Percentiles rank a stretch among this genome's conserved stretches.
Evolutionary conservation across 1,284 basidiomycete genomes (phyloP).

Genomic region (Leccinum cinnamomeum): DNA sequence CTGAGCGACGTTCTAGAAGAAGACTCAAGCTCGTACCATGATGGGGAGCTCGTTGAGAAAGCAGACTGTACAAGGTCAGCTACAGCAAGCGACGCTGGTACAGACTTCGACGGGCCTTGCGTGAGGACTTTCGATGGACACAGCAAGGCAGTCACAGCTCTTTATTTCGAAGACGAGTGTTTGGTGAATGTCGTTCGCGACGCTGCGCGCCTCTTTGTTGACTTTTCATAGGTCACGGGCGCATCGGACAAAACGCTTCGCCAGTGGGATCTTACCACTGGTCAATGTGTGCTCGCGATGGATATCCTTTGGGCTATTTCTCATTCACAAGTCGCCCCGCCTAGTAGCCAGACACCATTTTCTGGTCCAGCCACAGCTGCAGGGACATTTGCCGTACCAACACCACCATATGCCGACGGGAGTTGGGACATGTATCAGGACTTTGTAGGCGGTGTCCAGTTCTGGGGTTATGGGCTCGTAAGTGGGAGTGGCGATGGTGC

Average conservation of each 20-base stretch:
- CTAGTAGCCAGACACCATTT: conserved; percentile 48
- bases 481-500: conserved; percentile 97
- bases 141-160: conserved; percentile 85
- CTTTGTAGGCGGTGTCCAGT: conserved; percentile 96
- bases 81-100: conserved; percentile 31
- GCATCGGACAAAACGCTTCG: conserved; percentile 98
- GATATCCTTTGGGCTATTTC: conserved; percentile 99
- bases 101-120: conserved; percentile 55
- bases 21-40: conserved; percentile 39
- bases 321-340: conserved; percentile 67
- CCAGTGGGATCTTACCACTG: conserved; percentile 97
- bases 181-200: conserved; percentile 54
- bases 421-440: conserved; percentile 96
- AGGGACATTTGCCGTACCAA: conserved; percentile 77
- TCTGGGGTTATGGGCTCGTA: conserved; percentile 98
- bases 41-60: conserved; percentile 36
- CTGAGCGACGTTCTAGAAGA: conserved; percentile 66
- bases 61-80: conserved; percentile 39
- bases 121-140: conserved; percentile 86
- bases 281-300: conserved; percentile 99
- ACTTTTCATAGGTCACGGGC: conserved; percentile 75
- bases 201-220: conserved; percentile 10
- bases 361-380: conserved; percentile 57
- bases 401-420: conserved; percentile 86
- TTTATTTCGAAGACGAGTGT: conserved; percentile 95